Evolutionary conservation across 1,139 yeast genomes (phyloP).

Genomic region (Pichia sp.): DNA sequence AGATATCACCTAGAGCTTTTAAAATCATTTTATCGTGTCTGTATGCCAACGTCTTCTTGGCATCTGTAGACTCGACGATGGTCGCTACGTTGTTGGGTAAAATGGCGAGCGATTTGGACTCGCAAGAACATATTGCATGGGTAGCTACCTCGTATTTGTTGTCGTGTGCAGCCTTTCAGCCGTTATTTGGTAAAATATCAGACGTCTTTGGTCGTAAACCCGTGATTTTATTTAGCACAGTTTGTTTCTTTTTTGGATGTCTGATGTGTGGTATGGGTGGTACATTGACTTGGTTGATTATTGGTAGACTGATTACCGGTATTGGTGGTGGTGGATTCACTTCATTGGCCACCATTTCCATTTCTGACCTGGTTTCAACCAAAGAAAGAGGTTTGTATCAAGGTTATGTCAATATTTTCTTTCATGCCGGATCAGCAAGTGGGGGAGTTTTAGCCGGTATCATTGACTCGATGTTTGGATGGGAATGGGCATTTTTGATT

Average conservation of each 20-base stretch:
- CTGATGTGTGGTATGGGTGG: slow-evolving; percentile 51
- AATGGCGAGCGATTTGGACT: slow-evolving; percentile 23
- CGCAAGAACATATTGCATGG: slow-evolving; percentile 31
- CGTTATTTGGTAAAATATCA: slow-evolving; percentile 65
- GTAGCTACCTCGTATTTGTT: slow-evolving; percentile 36
- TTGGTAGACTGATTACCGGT: slow-evolving; percentile 46
- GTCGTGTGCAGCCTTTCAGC: slow-evolving; percentile 57
- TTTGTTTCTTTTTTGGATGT: slow-evolving; percentile 56
- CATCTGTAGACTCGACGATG: slow-evolving; percentile 64
- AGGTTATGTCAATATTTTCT: slow-evolving; percentile 43
- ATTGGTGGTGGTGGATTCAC: slow-evolving; percentile 53
- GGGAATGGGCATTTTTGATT: slow-evolving; percentile 43
- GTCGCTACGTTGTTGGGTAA: slow-evolving; percentile 43
- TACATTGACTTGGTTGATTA: slow-evolving; percentile 49
- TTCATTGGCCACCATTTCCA: slow-evolving; percentile 40
- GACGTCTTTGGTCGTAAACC: slow-evolving; percentile 42
- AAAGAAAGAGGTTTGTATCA: slow-evolving; percentile 47
- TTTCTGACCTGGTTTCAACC: slow-evolving; percentile 44
- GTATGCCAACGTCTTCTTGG: slow-evolving; percentile 36
- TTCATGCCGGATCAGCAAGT: slow-evolving; percentile 43
- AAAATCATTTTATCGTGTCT: slow-evolving; percentile 13
- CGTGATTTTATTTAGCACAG: slow-evolving; percentile 42
- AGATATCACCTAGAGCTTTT: slow-evolving; percentile 4
- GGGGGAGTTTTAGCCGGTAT: slow-evolving; percentile 50
- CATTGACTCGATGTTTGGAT: slow-evolving; percentile 38